A percentile compares a stretch with the other conserved stretches of the same genome.
phyloP scores from a whole-genome alignment of 2,329 filamentous ascomycete species.

The Colletotrichum kahawae region DNA sequence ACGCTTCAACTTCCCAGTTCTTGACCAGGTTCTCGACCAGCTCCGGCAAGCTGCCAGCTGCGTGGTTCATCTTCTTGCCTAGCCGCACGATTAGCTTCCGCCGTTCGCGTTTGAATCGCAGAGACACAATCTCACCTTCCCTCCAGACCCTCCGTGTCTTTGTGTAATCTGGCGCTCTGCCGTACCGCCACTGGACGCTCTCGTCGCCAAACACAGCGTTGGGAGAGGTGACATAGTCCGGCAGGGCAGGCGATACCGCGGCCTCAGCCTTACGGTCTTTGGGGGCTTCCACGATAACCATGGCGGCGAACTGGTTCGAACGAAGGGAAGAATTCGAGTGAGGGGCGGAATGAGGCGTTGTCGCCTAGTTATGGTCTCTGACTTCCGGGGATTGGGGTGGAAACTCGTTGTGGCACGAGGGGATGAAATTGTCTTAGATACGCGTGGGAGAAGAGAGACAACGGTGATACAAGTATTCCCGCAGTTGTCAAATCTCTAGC shows the following conservation, averaged over 20 bases:
- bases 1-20: constrained; percentile 76
- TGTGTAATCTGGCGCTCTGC: constrained; percentile 60
- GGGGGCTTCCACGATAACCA: constrained; percentile 3
- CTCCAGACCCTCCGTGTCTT: constrained; percentile 65
- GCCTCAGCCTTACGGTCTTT: background rate
- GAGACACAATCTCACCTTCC: constrained; percentile 52
- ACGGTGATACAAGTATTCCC: background rate
- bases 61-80: constrained; percentile 64
- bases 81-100: background rate
- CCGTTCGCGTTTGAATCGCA: background rate
- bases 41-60: constrained; percentile 58
- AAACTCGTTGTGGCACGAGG: background rate
- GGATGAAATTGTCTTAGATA: constrained; percentile 3
- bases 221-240: constrained; percentile 13
- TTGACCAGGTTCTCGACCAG: constrained; percentile 74
- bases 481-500: background rate
- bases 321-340: background rate
- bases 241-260: background rate
- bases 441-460: constrained; percentile 7
- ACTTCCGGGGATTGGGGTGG: background rate
- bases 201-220: constrained; percentile 15
- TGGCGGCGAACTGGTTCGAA: background rate
- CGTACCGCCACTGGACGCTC: constrained; percentile 14
- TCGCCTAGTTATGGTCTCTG: background rate
- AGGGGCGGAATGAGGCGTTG: background rate